phyloP scores from a whole-genome alignment of 345 rosid species.

The Cardamine resedifolia region DNA sequence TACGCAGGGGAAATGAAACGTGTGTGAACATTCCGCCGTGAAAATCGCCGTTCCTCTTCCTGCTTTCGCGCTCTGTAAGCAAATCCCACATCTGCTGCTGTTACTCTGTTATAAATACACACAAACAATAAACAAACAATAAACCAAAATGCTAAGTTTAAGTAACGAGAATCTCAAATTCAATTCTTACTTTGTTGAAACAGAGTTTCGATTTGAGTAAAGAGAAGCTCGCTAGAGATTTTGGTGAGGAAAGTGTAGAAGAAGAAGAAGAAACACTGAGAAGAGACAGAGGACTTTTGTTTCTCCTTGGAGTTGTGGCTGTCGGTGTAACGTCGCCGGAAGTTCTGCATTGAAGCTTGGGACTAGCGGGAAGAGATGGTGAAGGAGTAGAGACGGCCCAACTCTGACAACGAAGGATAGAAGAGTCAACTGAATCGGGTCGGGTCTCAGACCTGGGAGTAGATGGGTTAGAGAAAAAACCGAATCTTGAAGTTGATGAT shows the following conservation, averaged over 20 bases:
- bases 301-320: constrained; percentile 30
- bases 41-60: constrained; percentile 81
- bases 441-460: constrained; percentile 64
- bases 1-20: constrained; percentile 78
- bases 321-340: constrained; percentile 32
- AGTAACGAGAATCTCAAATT: neutral
- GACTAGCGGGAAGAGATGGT: constrained; percentile 54
- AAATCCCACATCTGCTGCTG: constrained; percentile 63
- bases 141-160: neutral
- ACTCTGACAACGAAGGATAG: constrained; percentile 57
- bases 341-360: constrained; percentile 58
- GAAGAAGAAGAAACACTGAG: constrained; percentile 38
- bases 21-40: constrained; percentile 86
- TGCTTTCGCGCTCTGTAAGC: constrained; percentile 59
- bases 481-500: constrained; percentile 46
- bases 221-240: constrained; percentile 71
- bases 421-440: constrained; percentile 41
- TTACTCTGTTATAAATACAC: constrained; percentile 32
- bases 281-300: constrained; percentile 47
- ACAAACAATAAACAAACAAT: neutral
- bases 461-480: constrained; percentile 80
- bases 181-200: constrained; percentile 55
- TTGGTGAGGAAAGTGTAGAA: constrained; percentile 62
- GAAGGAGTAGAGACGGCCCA: constrained; percentile 36
- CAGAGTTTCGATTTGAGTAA: constrained; percentile 65